Percentiles rank a stretch among this genome's conserved stretches.
phyloP scores from a whole-genome alignment of 2,329 filamentous ascomycete genomes.

The Colletotrichum coccodes region DNA sequence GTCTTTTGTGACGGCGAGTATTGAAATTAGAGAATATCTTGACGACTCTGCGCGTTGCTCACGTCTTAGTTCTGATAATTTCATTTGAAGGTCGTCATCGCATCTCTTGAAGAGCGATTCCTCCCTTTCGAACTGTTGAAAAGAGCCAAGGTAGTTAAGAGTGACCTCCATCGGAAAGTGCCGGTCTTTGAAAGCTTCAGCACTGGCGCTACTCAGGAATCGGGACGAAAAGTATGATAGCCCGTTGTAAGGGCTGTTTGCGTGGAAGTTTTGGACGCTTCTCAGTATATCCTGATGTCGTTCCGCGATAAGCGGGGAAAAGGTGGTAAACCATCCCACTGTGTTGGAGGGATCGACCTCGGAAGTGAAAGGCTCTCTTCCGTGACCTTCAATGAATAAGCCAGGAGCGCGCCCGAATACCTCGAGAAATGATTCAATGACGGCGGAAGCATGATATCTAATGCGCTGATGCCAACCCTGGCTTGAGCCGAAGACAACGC shows the following conservation, averaged over 20 bases:
- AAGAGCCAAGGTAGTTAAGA: conserved; percentile 41
- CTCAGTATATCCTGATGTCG: background rate
- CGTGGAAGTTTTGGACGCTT: background rate
- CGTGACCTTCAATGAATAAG: conserved; percentile 54
- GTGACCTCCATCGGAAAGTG: conserved; percentile 40
- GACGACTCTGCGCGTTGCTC: background rate
- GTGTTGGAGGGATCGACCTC: conserved; percentile 48
- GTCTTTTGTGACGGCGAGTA: background rate
- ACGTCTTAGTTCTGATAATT: background rate
- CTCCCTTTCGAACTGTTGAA: conserved; percentile 41
- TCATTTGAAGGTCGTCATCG: background rate
- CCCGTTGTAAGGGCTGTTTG: background rate
- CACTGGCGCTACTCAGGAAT: background rate
- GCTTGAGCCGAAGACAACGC: conserved; percentile 38
- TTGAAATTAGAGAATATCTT: conserved; percentile 15
- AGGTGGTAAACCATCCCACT: conserved; percentile 58
- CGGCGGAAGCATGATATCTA: conserved; percentile 51
- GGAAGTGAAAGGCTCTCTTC: conserved; percentile 48
- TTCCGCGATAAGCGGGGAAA: conserved; percentile 44
- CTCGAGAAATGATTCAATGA: conserved; percentile 45
- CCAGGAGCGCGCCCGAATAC: conserved; percentile 47
- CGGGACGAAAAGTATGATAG: conserved; percentile 21
- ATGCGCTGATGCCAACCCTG: conserved; percentile 43
- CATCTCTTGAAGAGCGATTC: conserved; percentile 38
- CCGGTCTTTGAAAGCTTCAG: background rate